Percentiles rank a stretch among this genome's conserved stretches.
Evolutionary conservation across 2,329 filamentous ascomycete species (phyloP).

Genomic region (Colletotrichum shisoi): DNA sequence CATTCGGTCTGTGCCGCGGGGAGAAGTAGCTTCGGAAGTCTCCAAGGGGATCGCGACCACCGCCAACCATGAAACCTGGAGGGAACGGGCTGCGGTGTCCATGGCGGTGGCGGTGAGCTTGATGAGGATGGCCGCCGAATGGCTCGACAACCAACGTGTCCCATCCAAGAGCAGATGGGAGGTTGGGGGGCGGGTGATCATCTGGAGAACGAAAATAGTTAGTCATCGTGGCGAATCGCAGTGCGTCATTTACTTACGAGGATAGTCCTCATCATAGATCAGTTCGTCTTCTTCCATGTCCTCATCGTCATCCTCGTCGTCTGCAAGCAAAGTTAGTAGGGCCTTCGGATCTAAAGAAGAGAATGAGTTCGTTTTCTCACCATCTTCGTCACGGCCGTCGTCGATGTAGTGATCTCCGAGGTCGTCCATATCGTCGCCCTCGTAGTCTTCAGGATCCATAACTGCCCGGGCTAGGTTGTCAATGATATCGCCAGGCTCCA

Average conservation of each 20-base stretch:
- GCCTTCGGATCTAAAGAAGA: neutral
- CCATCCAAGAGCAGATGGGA: constrained; percentile 63
- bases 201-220: constrained; percentile 45
- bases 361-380: constrained; percentile 45
- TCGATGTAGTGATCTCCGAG: constrained; percentile 63
- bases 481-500: constrained; percentile 57
- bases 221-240: neutral
- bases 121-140: constrained; percentile 58
- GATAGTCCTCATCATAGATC: constrained; percentile 67
- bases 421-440: constrained; percentile 61
- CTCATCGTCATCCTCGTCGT: constrained; percentile 71
- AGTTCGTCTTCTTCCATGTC: constrained; percentile 74
- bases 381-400: constrained; percentile 68
- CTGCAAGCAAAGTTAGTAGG: constrained; percentile 44
- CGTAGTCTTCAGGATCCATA: constrained; percentile 60
- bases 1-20: constrained; percentile 62
- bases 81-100: constrained; percentile 68
- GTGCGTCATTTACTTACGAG: constrained; percentile 54
- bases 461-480: constrained; percentile 65
- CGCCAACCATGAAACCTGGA: constrained; percentile 62
- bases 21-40: constrained; percentile 61
- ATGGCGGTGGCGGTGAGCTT: constrained; percentile 62
- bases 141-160: constrained; percentile 63
- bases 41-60: constrained; percentile 59
- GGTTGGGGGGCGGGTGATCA: constrained; percentile 54